These are phyloP conservation scores for Pisolithus thermaeus DNA, from an alignment of 1,284 basidiomycete genomes.

Conservation along the genomic window DNA sequence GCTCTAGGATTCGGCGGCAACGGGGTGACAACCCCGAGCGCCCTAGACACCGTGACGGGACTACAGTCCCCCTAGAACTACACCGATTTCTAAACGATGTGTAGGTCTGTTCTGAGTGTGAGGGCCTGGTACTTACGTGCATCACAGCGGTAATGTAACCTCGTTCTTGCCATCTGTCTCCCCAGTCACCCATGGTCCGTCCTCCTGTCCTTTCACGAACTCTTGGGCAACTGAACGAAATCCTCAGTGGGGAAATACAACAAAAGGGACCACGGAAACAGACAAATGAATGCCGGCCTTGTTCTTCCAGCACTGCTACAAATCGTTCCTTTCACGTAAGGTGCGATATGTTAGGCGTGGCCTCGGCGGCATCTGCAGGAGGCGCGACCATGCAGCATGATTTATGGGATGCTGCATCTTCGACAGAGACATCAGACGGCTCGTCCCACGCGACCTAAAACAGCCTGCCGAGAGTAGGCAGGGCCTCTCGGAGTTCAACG, in stretches of 20 bases:
- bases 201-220: constrained; percentile 50
- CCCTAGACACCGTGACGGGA: no score
- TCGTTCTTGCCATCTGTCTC: no score
- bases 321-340: constrained; percentile 59
- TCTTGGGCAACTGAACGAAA: constrained; percentile 42
- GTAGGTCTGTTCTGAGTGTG: no score
- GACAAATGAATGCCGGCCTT: constrained; percentile 28
- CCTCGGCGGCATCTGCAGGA: constrained; percentile 31
- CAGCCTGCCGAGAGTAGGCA: no score
- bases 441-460: constrained; percentile 34
- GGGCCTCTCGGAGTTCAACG: no score
- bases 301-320: constrained; percentile 70
- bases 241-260: neutral
- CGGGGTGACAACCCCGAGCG: no score
- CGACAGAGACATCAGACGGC: constrained; percentile 62
- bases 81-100: no score
- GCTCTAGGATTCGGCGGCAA: no score
- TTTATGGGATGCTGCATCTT: constrained; percentile 52
- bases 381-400: constrained; percentile 38
- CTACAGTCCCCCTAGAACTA: no score
- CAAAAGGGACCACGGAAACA: neutral
- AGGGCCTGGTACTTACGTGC: no score
- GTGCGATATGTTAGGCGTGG: constrained; percentile 36
- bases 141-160: no score
- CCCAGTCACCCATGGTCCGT: no score